Base-by-base conservation (phyloP, 2,329 filamentous ascomycete species). In the Ascochyta lentis region DNA sequence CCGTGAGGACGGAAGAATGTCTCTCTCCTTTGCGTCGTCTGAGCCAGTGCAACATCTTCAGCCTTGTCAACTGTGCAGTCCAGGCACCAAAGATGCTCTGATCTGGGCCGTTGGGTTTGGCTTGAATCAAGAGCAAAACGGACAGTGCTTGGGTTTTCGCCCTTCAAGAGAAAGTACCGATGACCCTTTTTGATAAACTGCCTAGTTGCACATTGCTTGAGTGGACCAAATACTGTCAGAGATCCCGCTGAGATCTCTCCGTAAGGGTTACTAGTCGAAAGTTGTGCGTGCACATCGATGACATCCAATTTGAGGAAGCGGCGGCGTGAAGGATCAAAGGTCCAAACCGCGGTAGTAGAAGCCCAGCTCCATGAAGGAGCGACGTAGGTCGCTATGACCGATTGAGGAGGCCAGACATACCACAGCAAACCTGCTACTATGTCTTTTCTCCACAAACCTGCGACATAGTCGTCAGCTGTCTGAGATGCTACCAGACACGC, bases 341-440 rank as follows among this genome's bases (percentile, higher is more conserved):
- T 44, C 48, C 39, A 48, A 16, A 37, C 34, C 0, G 38, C n/a
- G 4, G n/a, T 16, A n/a, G 43, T 37, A 35, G 43, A 52, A 3
- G 54, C 54, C 54, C 49, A 56, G n/a, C 54, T 56, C 54, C 48
- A 56, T 9, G 43, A 31, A 22, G 54, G 54, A 15, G 48, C 43
- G 0, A 56, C 15, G 12, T 52, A 52, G 2, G 16, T 31, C 3
- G 33, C 9, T n/a, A 12, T 16, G 4, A 15, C 27, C 16, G 39
- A 27, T 35, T 34, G 38, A 7, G 24, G 34, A 16, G 39, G 43
- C 42, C 43, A 44, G 4, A 49, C 47, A 15, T 48, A 44, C 56
- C 53, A 59, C 24, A 59, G 49, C 27, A 59, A 23, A 2, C 52
- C 56, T 34, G 44, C 53, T 23, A 27, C 29, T 26, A 59, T 41